phyloP scores from a whole-genome alignment of 495 filamentous ascomycete species.

The Trichoderma asperelloides region DNA sequence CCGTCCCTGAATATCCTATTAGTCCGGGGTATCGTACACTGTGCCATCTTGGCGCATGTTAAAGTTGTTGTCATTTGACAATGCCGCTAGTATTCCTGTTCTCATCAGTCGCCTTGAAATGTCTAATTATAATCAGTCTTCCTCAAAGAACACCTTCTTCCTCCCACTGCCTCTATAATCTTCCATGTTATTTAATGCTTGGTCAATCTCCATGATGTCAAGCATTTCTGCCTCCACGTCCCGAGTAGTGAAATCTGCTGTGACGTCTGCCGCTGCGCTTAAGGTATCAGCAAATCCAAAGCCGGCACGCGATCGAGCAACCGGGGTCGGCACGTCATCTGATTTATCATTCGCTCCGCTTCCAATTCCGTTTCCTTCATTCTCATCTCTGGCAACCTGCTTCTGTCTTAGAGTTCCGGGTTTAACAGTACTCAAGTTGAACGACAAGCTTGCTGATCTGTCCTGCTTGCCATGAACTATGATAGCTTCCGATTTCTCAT shows the following conservation, averaged over 20 bases:
- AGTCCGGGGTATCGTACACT: slow-evolving; percentile 30
- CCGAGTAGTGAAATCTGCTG: slow-evolving; percentile 33
- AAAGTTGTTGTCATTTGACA: neutral
- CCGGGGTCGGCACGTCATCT: slow-evolving; percentile 7
- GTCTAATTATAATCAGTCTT: slow-evolving; percentile 16
- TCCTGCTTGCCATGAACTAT: slow-evolving; percentile 12
- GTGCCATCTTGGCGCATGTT: neutral
- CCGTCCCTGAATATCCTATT: slow-evolving; percentile 8
- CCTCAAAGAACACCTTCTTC: slow-evolving; percentile 42
- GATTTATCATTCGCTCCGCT: neutral
- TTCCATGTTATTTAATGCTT: slow-evolving; percentile 41
- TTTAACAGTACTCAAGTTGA: slow-evolving; percentile 36
- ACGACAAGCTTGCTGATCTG: slow-evolving; percentile 23
- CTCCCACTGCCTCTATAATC: slow-evolving; percentile 30
- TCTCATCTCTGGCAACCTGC: slow-evolving; percentile 16
- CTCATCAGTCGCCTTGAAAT: neutral
- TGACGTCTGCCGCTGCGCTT: slow-evolving; percentile 30
- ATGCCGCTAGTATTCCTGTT: slow-evolving; percentile 5
- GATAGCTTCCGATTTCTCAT: slow-evolving; percentile 23
- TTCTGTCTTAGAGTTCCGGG: slow-evolving; percentile 11
- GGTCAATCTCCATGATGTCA: slow-evolving; percentile 48
- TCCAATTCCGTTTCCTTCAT: slow-evolving; percentile 10
- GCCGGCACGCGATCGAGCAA: slow-evolving; percentile 18
- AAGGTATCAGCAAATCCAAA: slow-evolving; percentile 37
- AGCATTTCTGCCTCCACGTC: slow-evolving; percentile 45